Evolutionary conservation across 768 basidiomycete species (phyloP).

Genomic region (Phaffia tasmanica): DNA sequence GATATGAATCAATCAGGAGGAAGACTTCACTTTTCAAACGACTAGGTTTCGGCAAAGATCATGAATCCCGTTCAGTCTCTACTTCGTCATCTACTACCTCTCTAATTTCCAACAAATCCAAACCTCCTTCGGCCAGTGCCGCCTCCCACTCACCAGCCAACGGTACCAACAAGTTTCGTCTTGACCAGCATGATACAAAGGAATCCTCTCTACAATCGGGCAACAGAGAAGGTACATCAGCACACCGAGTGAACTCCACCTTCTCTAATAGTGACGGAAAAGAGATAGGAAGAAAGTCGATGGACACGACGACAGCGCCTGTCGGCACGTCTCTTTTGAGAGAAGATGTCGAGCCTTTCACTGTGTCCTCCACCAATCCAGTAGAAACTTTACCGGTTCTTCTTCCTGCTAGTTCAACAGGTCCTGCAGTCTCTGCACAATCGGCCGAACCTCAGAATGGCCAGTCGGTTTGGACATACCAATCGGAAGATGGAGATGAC

Average conservation of each 20-base stretch:
- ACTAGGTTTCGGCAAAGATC: no score
- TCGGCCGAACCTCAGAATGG: conserved; percentile 1
- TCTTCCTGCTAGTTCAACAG: not conserved
- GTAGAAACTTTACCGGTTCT: not conserved
- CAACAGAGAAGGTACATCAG: no score
- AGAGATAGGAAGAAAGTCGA: no score
- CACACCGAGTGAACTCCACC: no score
- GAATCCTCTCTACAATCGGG: no score
- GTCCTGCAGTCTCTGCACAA: not conserved
- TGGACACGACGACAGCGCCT: no score
- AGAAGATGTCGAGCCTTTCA: no score
- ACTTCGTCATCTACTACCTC: not conserved
- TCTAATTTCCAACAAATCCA: not conserved
- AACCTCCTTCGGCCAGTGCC: not conserved
- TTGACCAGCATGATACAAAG: no score
- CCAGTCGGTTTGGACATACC: conserved; percentile 20
- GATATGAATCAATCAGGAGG: not conserved
- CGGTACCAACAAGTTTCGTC: no score
- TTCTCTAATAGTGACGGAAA: no score
- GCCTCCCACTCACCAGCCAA: not conserved
- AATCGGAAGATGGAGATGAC: not conserved
- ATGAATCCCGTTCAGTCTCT: not conserved
- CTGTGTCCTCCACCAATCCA: not conserved
- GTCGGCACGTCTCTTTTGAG: no score
- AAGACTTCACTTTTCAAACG: no score